These are phyloP conservation scores for Verticillium klebahnii DNA, from an alignment of 2,329 filamentous ascomycete genomes.

Conservation along the genomic window DNA sequence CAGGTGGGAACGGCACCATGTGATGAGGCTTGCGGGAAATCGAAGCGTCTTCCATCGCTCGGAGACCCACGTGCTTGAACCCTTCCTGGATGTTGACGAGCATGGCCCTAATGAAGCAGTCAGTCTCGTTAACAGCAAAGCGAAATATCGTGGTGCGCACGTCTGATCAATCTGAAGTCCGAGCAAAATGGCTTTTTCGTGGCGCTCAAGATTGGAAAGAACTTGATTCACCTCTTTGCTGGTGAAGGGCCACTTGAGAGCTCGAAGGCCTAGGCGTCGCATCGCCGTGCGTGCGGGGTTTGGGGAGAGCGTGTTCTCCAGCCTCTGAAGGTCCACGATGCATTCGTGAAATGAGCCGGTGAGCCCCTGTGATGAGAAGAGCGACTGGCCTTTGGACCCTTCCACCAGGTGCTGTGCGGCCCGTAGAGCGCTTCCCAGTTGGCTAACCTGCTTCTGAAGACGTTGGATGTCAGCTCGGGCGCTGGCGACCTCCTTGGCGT, in stretches of 20 bases:
- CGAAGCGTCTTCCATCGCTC: not conserved
- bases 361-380: constrained; percentile 20
- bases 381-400: constrained; percentile 17
- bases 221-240: constrained; percentile 25
- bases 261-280: constrained; percentile 23
- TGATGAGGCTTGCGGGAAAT: constrained; percentile 5
- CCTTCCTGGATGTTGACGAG: not conserved
- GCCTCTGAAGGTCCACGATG: constrained; percentile 14
- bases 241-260: constrained; percentile 33
- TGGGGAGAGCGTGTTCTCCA: constrained; percentile 19
- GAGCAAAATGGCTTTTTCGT: constrained; percentile 20
- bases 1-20: constrained; percentile 9
- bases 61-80: not conserved
- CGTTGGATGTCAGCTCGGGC: constrained; percentile 25
- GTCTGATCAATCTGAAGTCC: constrained; percentile 28
- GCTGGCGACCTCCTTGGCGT: constrained; percentile 25
- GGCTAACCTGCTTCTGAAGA: constrained; percentile 20
- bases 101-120: not conserved
- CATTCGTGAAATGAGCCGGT: constrained; percentile 14
- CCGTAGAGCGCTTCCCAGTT: constrained; percentile 20
- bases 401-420: constrained; percentile 19
- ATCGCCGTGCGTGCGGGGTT: constrained; percentile 20
- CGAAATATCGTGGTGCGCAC: constrained; percentile 1
- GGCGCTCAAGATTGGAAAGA: constrained; percentile 20
- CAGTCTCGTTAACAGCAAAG: not conserved